phyloP scores from a whole-genome alignment of 2,329 filamentous ascomycete species.

The Beauveria brongniartii region DNA sequence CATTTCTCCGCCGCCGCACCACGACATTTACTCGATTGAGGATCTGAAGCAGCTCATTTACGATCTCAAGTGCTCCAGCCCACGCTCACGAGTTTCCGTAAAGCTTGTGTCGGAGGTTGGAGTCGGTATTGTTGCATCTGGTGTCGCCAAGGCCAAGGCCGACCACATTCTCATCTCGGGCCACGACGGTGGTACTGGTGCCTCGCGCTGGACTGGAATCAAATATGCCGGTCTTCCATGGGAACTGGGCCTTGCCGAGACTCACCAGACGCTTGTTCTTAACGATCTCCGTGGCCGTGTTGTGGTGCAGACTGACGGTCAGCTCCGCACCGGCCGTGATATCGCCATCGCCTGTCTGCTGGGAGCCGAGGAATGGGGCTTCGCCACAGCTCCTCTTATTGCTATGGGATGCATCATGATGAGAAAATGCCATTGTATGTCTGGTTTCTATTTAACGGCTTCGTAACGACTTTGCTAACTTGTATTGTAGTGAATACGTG shows the following conservation, averaged over 20 bases:
- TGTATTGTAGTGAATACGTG: conserved; percentile 52
- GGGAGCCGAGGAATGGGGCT: conserved; percentile 97
- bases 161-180: conserved; percentile 96
- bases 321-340: conserved; percentile 85
- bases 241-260: conserved; percentile 94
- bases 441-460: background rate
- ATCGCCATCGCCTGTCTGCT: conserved; percentile 90
- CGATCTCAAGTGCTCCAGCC: conserved; percentile 93
- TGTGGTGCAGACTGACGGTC: conserved; percentile 92
- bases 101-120: conserved; percentile 97
- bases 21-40: conserved; percentile 98
- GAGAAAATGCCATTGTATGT: conserved; percentile 56
- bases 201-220: conserved; percentile 96
- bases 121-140: conserved; percentile 94
- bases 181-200: conserved; percentile 94
- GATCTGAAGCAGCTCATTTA: conserved; percentile 97
- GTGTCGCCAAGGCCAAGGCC: conserved; percentile 94
- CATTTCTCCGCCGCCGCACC: conserved; percentile 91
- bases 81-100: conserved; percentile 83
- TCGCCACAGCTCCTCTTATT: conserved; percentile 88
- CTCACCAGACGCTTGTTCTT: conserved; percentile 89
- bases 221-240: conserved; percentile 96
- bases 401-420: conserved; percentile 97
- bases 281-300: conserved; percentile 95
- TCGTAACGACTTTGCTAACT: background rate